A percentile compares a stretch with the other conserved stretches of the same genome.
phyloP scores from a whole-genome alignment of 2,329 filamentous ascomycete genomes.

The Bisporella sp. region DNA sequence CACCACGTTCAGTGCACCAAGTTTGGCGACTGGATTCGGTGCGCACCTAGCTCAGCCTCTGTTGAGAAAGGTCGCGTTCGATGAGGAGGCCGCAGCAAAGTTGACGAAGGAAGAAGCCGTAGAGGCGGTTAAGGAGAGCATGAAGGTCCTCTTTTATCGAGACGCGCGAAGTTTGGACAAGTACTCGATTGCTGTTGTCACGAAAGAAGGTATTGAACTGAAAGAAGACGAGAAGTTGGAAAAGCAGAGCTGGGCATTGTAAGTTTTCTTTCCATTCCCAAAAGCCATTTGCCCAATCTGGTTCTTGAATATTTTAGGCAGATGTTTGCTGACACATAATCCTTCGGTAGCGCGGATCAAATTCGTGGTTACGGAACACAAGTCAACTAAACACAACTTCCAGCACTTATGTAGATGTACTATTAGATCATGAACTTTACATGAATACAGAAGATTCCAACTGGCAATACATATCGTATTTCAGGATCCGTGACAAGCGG shows the following conservation, averaged over 20 bases:
- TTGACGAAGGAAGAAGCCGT: slow-evolving; percentile 75
- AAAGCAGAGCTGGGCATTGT: slow-evolving; percentile 93
- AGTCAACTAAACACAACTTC: slow-evolving; percentile 34
- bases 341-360: slow-evolving; percentile 58
- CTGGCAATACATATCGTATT: no score
- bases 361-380: slow-evolving; percentile 96
- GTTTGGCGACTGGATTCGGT: slow-evolving; percentile 89
- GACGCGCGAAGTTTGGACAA: slow-evolving; percentile 87
- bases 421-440: slow-evolving; percentile 16
- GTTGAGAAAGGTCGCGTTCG: slow-evolving; percentile 74
- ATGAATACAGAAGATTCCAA: background rate
- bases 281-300: background rate
- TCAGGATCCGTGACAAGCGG: no score
- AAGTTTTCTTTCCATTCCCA: slow-evolving; percentile 8
- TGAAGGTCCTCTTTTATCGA: slow-evolving; percentile 98
- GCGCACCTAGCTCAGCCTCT: slow-evolving; percentile 89
- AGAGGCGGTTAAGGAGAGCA: slow-evolving; percentile 78
- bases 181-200: slow-evolving; percentile 88
- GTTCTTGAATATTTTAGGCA: background rate
- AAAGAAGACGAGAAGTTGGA: slow-evolving; percentile 83
- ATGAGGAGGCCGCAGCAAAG: slow-evolving; percentile 68
- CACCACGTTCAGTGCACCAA: slow-evolving; percentile 82
- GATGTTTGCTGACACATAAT: slow-evolving; percentile 6
- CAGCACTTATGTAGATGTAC: slow-evolving; percentile 16
- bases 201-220: slow-evolving; percentile 80